These are phyloP conservation scores for Murraya paniculata DNA, from an alignment of 345 rosid species.

Conservation along the genomic window DNA sequence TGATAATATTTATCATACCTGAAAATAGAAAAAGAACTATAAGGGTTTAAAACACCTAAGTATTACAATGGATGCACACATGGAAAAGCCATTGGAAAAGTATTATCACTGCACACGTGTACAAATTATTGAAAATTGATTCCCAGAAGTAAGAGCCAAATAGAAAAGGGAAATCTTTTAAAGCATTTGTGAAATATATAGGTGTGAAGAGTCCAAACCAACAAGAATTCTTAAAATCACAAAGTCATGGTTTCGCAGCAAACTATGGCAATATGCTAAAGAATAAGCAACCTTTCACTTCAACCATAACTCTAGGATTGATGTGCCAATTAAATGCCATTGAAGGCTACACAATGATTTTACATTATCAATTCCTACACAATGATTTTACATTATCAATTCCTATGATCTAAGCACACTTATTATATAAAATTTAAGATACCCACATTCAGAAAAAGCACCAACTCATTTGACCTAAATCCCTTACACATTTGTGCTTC, in stretches of 20 bases:
- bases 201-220: not conserved
- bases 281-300: not conserved
- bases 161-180: not conserved
- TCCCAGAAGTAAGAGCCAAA: not conserved
- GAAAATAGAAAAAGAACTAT: conserved; percentile 20
- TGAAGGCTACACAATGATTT: not conserved
- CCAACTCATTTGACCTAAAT: not conserved
- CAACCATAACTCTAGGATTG: not conserved
- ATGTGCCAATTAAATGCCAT: not conserved
- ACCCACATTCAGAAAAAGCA: not conserved
- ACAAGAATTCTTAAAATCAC: not conserved
- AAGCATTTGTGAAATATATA: not conserved
- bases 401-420: not conserved
- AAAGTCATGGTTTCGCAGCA: not conserved
- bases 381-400: not conserved
- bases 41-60: not conserved
- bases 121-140: not conserved
- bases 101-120: not conserved
- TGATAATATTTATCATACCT: conserved; percentile 93
- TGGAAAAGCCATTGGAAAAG: not conserved
- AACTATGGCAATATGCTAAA: not conserved
- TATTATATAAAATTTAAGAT: not conserved
- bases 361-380: not conserved
- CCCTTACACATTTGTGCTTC: not conserved
- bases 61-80: not conserved